Percentiles rank a stretch among this genome's conserved stretches.
Conservation (phyloP, 768 basidiomycete species). For the Pleurotus pulmonarius region DNA sequence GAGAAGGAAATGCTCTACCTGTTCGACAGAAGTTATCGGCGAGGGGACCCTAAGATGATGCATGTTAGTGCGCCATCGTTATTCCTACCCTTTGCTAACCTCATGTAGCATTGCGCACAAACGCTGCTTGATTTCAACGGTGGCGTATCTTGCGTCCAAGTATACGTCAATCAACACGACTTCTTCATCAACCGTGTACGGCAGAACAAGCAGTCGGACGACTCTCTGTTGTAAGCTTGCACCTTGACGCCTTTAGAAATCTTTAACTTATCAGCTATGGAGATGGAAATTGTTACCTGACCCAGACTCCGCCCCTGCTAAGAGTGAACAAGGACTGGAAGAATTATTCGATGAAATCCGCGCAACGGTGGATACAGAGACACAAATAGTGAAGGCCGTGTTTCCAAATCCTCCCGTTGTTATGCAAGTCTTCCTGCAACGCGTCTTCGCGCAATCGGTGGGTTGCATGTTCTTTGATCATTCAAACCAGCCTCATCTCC, state of each 20-base stretch:
- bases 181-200: conserved; percentile 96
- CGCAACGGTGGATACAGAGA: conserved; percentile 89
- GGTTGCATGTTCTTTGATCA: conserved; percentile 20
- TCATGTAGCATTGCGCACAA: conserved; percentile 89
- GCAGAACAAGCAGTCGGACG: conserved; percentile 51
- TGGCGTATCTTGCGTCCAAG: conserved; percentile 93
- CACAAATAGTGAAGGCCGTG: conserved; percentile 97
- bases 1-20: conserved; percentile 97
- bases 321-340: conserved; percentile 71
- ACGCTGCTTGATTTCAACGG: conserved; percentile 97
- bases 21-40: conserved; percentile 93
- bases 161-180: conserved; percentile 99
- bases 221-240: conserved; percentile 49
- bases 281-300: conserved; percentile 86
- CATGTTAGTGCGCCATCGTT: conserved; percentile 54
- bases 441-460: conserved; percentile 97
- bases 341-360: conserved; percentile 87
- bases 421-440: conserved; percentile 96
- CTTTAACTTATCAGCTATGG: conserved; percentile 8
- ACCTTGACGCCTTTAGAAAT: neutral
- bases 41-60: conserved; percentile 99
- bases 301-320: conserved; percentile 74
- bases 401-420: conserved; percentile 96
- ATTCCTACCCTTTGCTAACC: conserved; percentile 1
- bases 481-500: neutral